A percentile compares a stretch with the other conserved stretches of the same genome.
These are phyloP conservation scores for Melanomma pulvis-pyrius DNA, from an alignment of 495 filamentous ascomycete species.

Conservation along the genomic window DNA sequence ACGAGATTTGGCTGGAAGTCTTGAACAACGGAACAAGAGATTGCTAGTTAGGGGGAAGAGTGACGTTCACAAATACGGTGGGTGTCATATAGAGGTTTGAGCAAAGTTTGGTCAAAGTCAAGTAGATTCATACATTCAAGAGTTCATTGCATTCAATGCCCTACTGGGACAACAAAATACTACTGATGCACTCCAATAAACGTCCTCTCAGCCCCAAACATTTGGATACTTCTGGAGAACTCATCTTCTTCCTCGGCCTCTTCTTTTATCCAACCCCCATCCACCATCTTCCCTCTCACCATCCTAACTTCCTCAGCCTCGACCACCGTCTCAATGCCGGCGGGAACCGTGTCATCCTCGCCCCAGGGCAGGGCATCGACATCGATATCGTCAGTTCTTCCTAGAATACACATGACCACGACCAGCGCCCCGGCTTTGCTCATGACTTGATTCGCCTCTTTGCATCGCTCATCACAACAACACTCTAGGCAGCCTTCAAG, in stretches of 20 bases:
- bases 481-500: conserved; percentile 83
- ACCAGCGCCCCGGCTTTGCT: conserved; percentile 86
- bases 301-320: conserved; percentile 65
- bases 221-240: conserved; percentile 29
- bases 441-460: conserved; percentile 88
- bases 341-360: conserved; percentile 64
- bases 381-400: conserved; percentile 65
- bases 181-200: conserved; percentile 29
- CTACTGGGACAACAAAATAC: not conserved
- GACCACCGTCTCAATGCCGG: conserved; percentile 84
- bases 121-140: not conserved
- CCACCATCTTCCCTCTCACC: conserved; percentile 49
- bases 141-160: not conserved
- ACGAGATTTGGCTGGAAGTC: not conserved
- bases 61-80: too few relatives aligned
- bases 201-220: conserved; percentile 27
- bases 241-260: conserved; percentile 36
- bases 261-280: conserved; percentile 50
- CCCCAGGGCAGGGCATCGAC: conserved; percentile 80
- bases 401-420: conserved; percentile 73
- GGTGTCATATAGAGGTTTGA: not conserved
- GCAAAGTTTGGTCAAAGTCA: not conserved
- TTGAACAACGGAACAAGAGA: not conserved
- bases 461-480: conserved; percentile 82
- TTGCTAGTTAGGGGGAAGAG: not conserved